phyloP scores from a whole-genome alignment of 441 rosid species.

The Theobroma grandiflorum region DNA sequence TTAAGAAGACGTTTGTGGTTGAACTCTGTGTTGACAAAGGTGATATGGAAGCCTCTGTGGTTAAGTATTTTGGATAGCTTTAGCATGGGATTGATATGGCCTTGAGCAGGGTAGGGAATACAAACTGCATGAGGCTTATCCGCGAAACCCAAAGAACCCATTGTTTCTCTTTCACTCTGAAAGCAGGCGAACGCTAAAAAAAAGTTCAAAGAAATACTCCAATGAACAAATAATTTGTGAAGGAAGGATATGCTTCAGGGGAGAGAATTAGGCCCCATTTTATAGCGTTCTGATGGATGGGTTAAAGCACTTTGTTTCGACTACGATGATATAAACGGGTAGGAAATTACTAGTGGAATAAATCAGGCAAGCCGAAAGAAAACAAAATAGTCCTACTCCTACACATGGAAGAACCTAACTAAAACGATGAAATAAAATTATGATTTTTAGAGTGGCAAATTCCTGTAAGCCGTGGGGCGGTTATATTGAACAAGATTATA shows the following conservation, averaged over 20 bases:
- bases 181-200: neutral
- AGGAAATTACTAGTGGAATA: no score
- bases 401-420: no score
- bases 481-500: no score
- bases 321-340: no score
- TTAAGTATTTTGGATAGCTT: slow-evolving; percentile 51
- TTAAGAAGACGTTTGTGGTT: slow-evolving; percentile 41
- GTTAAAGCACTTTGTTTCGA: neutral
- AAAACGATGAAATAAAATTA: no score
- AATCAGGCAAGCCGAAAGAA: no score
- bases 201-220: neutral
- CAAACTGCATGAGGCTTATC: slow-evolving; percentile 40
- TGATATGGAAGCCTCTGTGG: slow-evolving; percentile 45
- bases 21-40: slow-evolving; percentile 54
- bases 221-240: neutral
- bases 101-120: slow-evolving; percentile 52
- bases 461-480: no score
- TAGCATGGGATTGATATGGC: slow-evolving; percentile 50
- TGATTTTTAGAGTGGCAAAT: no score
- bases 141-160: neutral
- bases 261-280: neutral
- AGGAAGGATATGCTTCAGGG: neutral
- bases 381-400: no score
- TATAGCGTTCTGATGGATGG: neutral
- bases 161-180: neutral